phyloP scores from a whole-genome alignment of 768 basidiomycete genomes.

The Leccinum obscurum region DNA sequence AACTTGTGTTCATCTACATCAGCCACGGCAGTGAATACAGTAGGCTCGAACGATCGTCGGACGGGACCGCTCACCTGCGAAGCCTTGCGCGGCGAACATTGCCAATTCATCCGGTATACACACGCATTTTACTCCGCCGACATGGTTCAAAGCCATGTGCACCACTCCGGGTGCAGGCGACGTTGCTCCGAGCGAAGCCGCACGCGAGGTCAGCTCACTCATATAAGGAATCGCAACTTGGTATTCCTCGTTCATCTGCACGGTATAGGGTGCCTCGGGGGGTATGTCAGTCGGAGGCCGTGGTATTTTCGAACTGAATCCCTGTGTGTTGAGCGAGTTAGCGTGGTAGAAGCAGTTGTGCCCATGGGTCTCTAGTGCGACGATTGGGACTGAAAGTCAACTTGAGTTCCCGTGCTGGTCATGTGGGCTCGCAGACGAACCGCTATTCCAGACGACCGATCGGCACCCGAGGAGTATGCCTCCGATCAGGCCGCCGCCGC shows the following conservation, averaged over 20 bases:
- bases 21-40: not conserved
- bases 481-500: slow-evolving; percentile 70
- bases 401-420: slow-evolving; percentile 1
- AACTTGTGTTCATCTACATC: slow-evolving; percentile 70
- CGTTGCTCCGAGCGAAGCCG: slow-evolving; percentile 73
- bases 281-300: slow-evolving; percentile 30
- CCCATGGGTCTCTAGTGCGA: slow-evolving; percentile 70
- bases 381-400: slow-evolving; percentile 53
- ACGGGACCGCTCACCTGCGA: slow-evolving; percentile 50
- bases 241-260: slow-evolving; percentile 42
- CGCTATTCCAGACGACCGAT: slow-evolving; percentile 64
- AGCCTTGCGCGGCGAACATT: slow-evolving; percentile 57
- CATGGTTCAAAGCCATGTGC: slow-evolving; percentile 60
- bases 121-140: slow-evolving; percentile 56
- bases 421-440: slow-evolving; percentile 37
- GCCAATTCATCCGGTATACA: slow-evolving; percentile 67
- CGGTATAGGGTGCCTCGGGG: slow-evolving; percentile 38
- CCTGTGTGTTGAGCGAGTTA: slow-evolving; percentile 52
- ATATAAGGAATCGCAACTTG: slow-evolving; percentile 60
- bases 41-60: not conserved
- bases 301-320: slow-evolving; percentile 35
- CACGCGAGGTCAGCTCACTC: slow-evolving; percentile 56
- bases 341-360: slow-evolving; percentile 76
- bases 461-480: slow-evolving; percentile 72
- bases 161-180: slow-evolving; percentile 61